Percentiles rank a stretch among this genome's conserved stretches.
phyloP scores from a whole-genome alignment of 768 basidiomycete species.

The Lactarius psammicola region DNA sequence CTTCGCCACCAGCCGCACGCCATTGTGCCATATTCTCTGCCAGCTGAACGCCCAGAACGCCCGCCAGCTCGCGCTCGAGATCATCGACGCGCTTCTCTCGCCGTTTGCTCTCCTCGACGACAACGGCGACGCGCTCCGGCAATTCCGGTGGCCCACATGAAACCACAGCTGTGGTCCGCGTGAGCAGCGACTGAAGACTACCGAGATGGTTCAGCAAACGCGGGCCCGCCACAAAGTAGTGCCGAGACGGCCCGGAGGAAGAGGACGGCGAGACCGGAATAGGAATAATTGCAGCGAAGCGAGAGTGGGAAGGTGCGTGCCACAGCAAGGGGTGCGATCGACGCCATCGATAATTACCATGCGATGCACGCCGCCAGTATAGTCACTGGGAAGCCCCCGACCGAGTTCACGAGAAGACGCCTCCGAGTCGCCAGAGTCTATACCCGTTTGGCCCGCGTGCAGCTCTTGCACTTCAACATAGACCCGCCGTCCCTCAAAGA shows the following conservation, averaged over 20 bases:
- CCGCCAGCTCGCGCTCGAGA: constrained; percentile 64
- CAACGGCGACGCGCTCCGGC: constrained; percentile 63
- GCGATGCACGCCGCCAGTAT: constrained; percentile 74
- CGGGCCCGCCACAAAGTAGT: constrained; percentile 83
- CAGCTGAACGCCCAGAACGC: constrained; percentile 44
- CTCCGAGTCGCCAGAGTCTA: constrained; percentile 36
- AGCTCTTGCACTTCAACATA: constrained; percentile 76
- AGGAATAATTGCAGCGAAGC: constrained; percentile 72
- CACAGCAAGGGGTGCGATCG: constrained; percentile 83
- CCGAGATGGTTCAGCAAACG: constrained; percentile 65
- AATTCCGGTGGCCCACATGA: constrained; percentile 68
- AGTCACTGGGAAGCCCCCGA: constrained; percentile 66
- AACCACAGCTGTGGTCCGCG: constrained; percentile 55
- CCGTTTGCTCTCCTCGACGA: constrained; percentile 64
- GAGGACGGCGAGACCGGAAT: constrained; percentile 59
- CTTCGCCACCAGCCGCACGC: constrained; percentile 30
- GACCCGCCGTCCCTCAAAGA: constrained; percentile 65
- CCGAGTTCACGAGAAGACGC: constrained; percentile 52
- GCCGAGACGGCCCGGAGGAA: constrained; percentile 59
- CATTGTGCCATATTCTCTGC: constrained; percentile 37
- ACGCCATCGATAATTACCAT: constrained; percentile 80
- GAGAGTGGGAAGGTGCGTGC: constrained; percentile 80
- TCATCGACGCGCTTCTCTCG: constrained; percentile 68
- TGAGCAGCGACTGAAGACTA: constrained; percentile 54
- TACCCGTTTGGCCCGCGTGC: constrained; percentile 35